Conservation (phyloP, 2,329 filamentous ascomycete species). For the Neospermospora avenae region DNA sequence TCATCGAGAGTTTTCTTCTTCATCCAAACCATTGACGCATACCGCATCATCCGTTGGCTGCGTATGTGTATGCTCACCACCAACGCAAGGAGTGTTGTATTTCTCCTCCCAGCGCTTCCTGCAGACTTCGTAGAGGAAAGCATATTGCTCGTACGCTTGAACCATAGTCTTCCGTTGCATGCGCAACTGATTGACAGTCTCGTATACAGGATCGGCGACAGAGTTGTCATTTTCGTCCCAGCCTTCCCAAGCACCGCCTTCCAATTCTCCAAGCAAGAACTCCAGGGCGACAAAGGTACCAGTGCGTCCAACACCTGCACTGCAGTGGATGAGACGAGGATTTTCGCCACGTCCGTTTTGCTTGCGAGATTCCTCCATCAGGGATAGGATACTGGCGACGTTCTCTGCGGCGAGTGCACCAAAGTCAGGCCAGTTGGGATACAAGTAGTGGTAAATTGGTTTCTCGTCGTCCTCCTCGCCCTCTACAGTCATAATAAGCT, state of each 20-base stretch:
- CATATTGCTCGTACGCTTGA: slow-evolving; percentile 78
- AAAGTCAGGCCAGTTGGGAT: slow-evolving; percentile 88
- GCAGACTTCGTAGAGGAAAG: slow-evolving; percentile 86
- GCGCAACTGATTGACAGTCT: slow-evolving; percentile 75
- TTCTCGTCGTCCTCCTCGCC: slow-evolving; percentile 49
- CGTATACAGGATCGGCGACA: slow-evolving; percentile 66
- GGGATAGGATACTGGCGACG: slow-evolving; percentile 62
- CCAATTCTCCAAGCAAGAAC: slow-evolving; percentile 79
- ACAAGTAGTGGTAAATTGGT: slow-evolving; percentile 79
- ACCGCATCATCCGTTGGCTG: slow-evolving; percentile 10
- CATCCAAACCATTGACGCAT: slow-evolving; percentile 14
- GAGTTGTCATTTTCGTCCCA: slow-evolving; percentile 34
- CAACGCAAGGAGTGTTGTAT: slow-evolving; percentile 39
- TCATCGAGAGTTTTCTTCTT: slow-evolving; percentile 1
- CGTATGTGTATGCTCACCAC: slow-evolving; percentile 28
- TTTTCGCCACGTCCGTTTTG: slow-evolving; percentile 55
- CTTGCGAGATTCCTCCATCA: slow-evolving; percentile 65
- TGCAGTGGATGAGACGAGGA: slow-evolving; percentile 82
- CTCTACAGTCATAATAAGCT: slow-evolving; percentile 54
- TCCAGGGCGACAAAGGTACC: slow-evolving; percentile 97
- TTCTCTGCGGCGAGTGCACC: slow-evolving; percentile 71
- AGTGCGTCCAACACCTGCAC: slow-evolving; percentile 88
- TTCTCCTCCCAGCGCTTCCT: slow-evolving; percentile 70
- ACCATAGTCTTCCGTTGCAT: slow-evolving; percentile 96
- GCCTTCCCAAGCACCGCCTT: slow-evolving; percentile 55